Evolutionary conservation across 768 basidiomycete genomes (phyloP), one percentile per base, ranked within the genome.

Genomic region (Lentinula edodes): DNA sequence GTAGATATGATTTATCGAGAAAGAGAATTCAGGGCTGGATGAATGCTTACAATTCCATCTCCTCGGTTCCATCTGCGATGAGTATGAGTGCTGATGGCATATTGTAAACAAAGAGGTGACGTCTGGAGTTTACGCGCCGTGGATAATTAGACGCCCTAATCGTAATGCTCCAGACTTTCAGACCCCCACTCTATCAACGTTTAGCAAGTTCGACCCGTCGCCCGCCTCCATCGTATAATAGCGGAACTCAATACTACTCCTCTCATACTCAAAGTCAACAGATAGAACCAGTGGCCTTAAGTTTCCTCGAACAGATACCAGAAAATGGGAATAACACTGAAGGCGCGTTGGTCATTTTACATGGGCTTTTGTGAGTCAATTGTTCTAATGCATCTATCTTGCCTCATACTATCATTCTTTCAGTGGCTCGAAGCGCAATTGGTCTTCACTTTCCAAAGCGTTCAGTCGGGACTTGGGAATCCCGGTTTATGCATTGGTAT

Each of bases 371-470:
- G 86, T 87, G 62, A 68, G 84, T 46, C n/a, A 18, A 12, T 43
- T 18, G 12, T 34, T 8, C 13, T 35, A 12, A 28, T 57, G 53
- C 6, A 35, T n/a, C 43, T 20, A 41, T 62, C 9, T 34, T 10
- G 20, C 7, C 1, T 1, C 35, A 34, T 9, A 45, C 39, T 18
- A 4, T 13, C 36, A 10, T 8, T 34, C 9, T 51, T 39, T 34
- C 66, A 94, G 91, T 66, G 93, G 93, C 0, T 92, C 88, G 42
- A 94, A 95, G 70, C 84, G 93, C 62, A 96, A 96, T 70, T 97
- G 93, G 92, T 76, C 82, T 5, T 90, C 91, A 0, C 78, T 96
- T 5, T 83, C 90, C 6, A 92, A 90, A 66, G 83, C 85, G 0
- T 86, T 97, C 63, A 76, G 82, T n/a, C 76, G 79, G 36, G 83